A percentile compares a stretch with the other conserved stretches of the same genome.
Evolutionary conservation across 768 basidiomycete species (phyloP).

Genomic region (Cystobasidium tubakii): DNA sequence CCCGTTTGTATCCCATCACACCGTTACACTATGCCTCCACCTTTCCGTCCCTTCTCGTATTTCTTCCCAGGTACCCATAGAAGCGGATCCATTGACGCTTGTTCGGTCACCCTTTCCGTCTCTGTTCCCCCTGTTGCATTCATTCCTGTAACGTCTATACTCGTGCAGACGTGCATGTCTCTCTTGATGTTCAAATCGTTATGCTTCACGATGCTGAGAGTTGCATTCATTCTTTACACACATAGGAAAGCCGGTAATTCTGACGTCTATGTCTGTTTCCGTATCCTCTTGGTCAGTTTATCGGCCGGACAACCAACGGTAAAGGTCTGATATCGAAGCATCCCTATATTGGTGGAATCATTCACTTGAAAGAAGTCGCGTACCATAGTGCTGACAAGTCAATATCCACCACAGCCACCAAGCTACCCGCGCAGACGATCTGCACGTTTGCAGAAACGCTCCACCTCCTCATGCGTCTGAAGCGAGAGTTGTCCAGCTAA

Average conservation of each 20-base stretch:
- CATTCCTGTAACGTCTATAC: too few species aligned
- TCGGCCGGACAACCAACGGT: constrained; percentile 72
- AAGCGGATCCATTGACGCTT: constrained; percentile 1
- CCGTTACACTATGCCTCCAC: not conserved
- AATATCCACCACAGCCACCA: constrained; percentile 13
- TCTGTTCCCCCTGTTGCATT: not conserved
- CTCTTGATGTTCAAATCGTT: constrained; percentile 73
- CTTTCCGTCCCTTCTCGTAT: not conserved
- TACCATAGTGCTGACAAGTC: too few species aligned
- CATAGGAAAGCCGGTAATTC: too few species aligned
- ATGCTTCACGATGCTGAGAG: constrained; percentile 84
- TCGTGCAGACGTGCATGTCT: constrained; percentile 92
- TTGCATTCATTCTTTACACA: constrained; percentile 52
- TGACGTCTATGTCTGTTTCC: not conserved
- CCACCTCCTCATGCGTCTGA: constrained; percentile 63
- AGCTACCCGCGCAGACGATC: constrained; percentile 66
- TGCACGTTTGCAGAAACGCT: constrained; percentile 84
- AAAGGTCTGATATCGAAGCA: constrained; percentile 66
- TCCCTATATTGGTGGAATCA: constrained; percentile 65
- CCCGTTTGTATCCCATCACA: too few species aligned
- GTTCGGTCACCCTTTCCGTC: not conserved
- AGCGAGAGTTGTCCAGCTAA: constrained; percentile 54
- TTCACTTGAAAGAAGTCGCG: too few species aligned
- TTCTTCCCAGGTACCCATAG: too few species aligned
- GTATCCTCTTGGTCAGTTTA: constrained; percentile 47